Conservation (phyloP, 805 yeast species). For the Spathaspora arborariae region DNA sequence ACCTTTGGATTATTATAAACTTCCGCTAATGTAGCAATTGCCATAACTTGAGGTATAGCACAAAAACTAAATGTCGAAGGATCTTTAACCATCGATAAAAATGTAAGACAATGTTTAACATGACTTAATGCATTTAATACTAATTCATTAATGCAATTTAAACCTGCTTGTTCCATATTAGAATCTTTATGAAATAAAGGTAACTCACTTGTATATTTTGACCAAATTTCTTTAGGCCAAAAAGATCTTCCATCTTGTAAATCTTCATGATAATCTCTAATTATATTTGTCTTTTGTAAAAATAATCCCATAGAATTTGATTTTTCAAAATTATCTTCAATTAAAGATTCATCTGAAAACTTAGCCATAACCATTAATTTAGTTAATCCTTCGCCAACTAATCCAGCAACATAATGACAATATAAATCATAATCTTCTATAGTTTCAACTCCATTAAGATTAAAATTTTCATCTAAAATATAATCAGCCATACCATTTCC, state of each 20-base stretch:
- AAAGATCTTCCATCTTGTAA: constrained; percentile 87
- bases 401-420: constrained; percentile 96
- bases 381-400: constrained; percentile 95
- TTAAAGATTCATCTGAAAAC: constrained; percentile 52
- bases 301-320: constrained; percentile 91
- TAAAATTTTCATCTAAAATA: constrained; percentile 71
- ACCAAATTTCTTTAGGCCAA: constrained; percentile 96
- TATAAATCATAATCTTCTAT: constrained; percentile 81
- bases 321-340: constrained; percentile 51
- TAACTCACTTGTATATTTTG: constrained; percentile 64
- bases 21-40: constrained; percentile 86
- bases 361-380: constrained; percentile 71
- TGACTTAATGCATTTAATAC: constrained; percentile 77
- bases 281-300: constrained; percentile 92
- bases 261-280: constrained; percentile 92
- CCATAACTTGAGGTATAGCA: constrained; percentile 99
- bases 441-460: constrained; percentile 73
- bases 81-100: constrained; percentile 73
- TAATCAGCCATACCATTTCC: constrained; percentile 98
- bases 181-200: constrained; percentile 49
- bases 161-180: constrained; percentile 52
- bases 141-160: constrained; percentile 76
- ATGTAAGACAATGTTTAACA: constrained; percentile 70
- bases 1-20: constrained; percentile 79
- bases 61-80: constrained; percentile 85